Percentiles rank a stretch among this genome's conserved stretches.
Conservation (phyloP, 1,139 yeast species). For the Kodamaea derodonti region DNA sequence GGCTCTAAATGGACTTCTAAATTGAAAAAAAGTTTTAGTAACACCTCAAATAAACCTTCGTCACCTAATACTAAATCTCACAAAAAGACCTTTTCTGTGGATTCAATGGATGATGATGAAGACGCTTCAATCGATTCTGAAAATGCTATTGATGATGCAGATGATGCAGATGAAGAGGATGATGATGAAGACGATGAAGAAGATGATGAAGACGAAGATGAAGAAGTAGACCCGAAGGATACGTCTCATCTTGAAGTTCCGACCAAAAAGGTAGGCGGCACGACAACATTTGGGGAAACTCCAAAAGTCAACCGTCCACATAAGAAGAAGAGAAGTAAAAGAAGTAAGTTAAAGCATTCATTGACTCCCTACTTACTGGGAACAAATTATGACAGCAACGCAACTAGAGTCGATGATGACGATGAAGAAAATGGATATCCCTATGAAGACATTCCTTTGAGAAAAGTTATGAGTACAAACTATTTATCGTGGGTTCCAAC, state of each 20-base stretch:
- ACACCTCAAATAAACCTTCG: slow-evolving; percentile 9
- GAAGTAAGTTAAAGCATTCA: slow-evolving; percentile 9
- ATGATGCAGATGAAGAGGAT: slow-evolving; percentile 13
- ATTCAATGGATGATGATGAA: slow-evolving; percentile 14
- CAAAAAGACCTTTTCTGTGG: slow-evolving; percentile 4
- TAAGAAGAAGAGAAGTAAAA: slow-evolving; percentile 5
- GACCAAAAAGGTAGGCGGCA: slow-evolving; percentile 31
- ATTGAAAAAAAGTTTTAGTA: slow-evolving; percentile 20
- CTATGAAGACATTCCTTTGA: slow-evolving; percentile 8
- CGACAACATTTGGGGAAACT: background rate
- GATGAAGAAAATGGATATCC: slow-evolving; percentile 16
- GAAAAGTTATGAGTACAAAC: slow-evolving; percentile 43
- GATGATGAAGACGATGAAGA: slow-evolving; percentile 13
- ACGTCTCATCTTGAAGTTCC: slow-evolving; percentile 35
- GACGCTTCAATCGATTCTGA: slow-evolving; percentile 22
- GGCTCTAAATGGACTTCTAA: slow-evolving; percentile 11
- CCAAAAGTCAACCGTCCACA: slow-evolving; percentile 14
- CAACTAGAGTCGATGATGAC: slow-evolving; percentile 8
- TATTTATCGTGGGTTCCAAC: slow-evolving; percentile 91
- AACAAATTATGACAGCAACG: slow-evolving; percentile 6
- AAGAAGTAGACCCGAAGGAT: slow-evolving; percentile 4
- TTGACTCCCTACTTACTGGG: slow-evolving; percentile 5
- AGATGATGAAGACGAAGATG: slow-evolving; percentile 9
- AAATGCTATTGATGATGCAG: slow-evolving; percentile 13
- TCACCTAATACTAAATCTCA: slow-evolving; percentile 2